phyloP scores from a whole-genome alignment of 1,284 basidiomycete genomes.

The Trametes hirsuta region DNA sequence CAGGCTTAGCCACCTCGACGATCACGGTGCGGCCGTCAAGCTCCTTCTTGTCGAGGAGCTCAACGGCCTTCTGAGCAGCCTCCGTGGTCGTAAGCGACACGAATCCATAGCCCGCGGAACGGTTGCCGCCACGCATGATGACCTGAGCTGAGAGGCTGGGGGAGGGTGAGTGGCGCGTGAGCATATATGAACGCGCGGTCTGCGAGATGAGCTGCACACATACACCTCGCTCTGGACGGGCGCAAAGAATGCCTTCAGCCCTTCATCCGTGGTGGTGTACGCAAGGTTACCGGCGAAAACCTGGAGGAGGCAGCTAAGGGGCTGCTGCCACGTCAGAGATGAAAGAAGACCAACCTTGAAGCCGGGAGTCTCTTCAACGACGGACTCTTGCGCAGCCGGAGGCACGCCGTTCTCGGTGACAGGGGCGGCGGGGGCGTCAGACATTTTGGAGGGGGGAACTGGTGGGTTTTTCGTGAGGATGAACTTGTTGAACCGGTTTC shows the following conservation, averaged over 20 bases:
- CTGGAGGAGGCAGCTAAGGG: constrained; percentile 43
- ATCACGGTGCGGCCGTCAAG: constrained; percentile 87
- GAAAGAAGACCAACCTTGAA: constrained; percentile 60
- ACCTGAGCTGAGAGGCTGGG: constrained; percentile 58
- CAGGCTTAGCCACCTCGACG: constrained; percentile 88
- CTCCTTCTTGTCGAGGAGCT: constrained; percentile 84
- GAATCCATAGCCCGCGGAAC: constrained; percentile 91
- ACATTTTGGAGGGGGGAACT: constrained; percentile 69
- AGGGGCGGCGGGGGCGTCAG: constrained; percentile 82
- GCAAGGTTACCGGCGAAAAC: constrained; percentile 89
- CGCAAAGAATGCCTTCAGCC: constrained; percentile 87
- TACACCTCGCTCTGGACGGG: constrained; percentile 83
- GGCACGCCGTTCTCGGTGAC: constrained; percentile 79
- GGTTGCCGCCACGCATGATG: constrained; percentile 72
- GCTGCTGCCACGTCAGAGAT: constrained; percentile 35
- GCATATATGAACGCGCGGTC: constrained; percentile 10
- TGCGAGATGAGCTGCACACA: constrained; percentile 34
- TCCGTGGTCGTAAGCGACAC: constrained; percentile 81
- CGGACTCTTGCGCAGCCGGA: constrained; percentile 69
- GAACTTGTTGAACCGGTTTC: constrained; percentile 81
- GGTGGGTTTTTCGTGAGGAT: constrained; percentile 53
- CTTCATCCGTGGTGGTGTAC: constrained; percentile 87
- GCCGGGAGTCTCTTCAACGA: constrained; percentile 69
- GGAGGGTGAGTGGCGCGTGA: constrained; percentile 12
- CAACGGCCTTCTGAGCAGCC: constrained; percentile 86